Percentiles rank a stretch among this genome's conserved stretches.
phyloP scores from a whole-genome alignment of 345 rosid species.

The Trapa incisa region DNA sequence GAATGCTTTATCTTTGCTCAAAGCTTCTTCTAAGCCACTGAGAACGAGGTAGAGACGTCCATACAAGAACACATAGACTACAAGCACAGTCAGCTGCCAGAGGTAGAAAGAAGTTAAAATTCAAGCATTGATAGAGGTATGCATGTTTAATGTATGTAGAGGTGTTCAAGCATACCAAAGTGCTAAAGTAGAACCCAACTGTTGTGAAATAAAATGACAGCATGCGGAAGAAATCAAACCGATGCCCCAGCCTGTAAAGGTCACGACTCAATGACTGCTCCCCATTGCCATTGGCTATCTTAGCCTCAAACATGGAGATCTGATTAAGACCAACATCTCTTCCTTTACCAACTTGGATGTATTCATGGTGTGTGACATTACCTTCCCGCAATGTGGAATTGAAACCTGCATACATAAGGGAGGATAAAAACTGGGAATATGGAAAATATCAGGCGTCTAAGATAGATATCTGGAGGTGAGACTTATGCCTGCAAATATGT shows the following conservation, averaged over 20 bases:
- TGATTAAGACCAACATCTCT: slow-evolving; percentile 98
- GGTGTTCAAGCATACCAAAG: slow-evolving; percentile 42
- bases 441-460: not conserved
- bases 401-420: slow-evolving; percentile 41
- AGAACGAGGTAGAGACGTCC: slow-evolving; percentile 97
- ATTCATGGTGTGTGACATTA: slow-evolving; percentile 97
- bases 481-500: slow-evolving; percentile 81
- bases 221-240: slow-evolving; percentile 98
- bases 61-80: slow-evolving; percentile 89
- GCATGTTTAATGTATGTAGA: no score
- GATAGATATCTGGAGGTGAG: not conserved
- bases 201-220: slow-evolving; percentile 96
- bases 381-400: slow-evolving; percentile 99
- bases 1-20: slow-evolving; percentile 55
- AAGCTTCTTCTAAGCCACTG: slow-evolving; percentile 84
- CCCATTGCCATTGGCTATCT: slow-evolving; percentile 96
- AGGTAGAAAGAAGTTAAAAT: slow-evolving; percentile 13
- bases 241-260: slow-evolving; percentile 94
- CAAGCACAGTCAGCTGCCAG: slow-evolving; percentile 83
- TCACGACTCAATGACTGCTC: slow-evolving; percentile 97
- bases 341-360: slow-evolving; percentile 98
- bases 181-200: slow-evolving; percentile 94
- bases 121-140: slow-evolving; percentile 1
- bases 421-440: not conserved
- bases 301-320: slow-evolving; percentile 98